Evolutionary conservation across 192 early-diverging fungal species (phyloP).

Genomic region (Blastocladiella britannica): DNA sequence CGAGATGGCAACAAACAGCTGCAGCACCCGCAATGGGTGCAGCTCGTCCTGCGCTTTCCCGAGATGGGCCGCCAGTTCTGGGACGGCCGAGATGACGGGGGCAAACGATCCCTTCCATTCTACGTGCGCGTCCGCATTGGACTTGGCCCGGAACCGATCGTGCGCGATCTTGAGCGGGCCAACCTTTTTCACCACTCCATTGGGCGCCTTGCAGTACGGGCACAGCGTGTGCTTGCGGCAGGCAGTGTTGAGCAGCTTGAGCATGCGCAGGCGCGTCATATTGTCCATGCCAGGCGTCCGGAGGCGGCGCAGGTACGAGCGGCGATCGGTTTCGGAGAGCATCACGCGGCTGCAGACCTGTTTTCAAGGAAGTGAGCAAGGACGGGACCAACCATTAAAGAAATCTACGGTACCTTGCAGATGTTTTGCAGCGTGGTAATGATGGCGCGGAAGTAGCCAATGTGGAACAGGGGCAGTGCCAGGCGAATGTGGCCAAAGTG

Average conservation of each 20-base stretch:
- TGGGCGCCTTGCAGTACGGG: constrained; percentile 55
- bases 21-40: constrained; percentile 66
- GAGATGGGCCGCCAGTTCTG: constrained; percentile 54
- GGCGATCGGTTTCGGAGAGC: constrained; percentile 55
- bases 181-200: constrained; percentile 87
- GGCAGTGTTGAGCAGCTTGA: constrained; percentile 59
- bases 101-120: constrained; percentile 55
- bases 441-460: constrained; percentile 85
- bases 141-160: constrained; percentile 75
- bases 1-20: constrained; percentile 66
- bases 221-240: constrained; percentile 80
- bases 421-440: constrained; percentile 83
- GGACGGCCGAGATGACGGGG: constrained; percentile 43
- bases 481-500: constrained; percentile 91
- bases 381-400: no score
- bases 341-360: constrained; percentile 73
- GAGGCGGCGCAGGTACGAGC: constrained; percentile 43
- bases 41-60: constrained; percentile 80
- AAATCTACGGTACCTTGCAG: constrained; percentile 55
- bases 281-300: constrained; percentile 63
- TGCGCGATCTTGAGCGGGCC: constrained; percentile 86
- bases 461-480: constrained; percentile 88
- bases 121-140: constrained; percentile 51
- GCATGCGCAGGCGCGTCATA: constrained; percentile 46
- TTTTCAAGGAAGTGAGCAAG: no score